phyloP scores from a whole-genome alignment of 2,329 filamentous ascomycete genomes.

The Shiraia bambusicola region DNA sequence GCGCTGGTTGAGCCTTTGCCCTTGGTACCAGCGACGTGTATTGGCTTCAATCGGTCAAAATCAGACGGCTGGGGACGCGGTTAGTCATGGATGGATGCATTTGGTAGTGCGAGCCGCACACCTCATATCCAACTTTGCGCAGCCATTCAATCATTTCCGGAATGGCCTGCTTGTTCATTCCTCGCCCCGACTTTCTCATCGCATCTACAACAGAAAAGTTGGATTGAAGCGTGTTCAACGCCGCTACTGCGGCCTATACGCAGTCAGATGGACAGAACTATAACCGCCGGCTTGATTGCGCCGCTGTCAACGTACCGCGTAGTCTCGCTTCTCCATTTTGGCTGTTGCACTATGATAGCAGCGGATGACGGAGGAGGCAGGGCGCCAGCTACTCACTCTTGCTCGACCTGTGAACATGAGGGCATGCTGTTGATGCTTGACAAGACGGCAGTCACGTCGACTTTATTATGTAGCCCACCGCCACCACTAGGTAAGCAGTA shows the following conservation, averaged over 20 bases:
- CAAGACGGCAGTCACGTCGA: constrained; percentile 1
- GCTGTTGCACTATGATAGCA: constrained; percentile 13
- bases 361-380: constrained; percentile 11
- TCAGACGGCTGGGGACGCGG: constrained; percentile 56
- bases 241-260: constrained; percentile 65
- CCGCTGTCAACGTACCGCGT: constrained; percentile 28
- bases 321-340: constrained; percentile 39
- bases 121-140: constrained; percentile 71
- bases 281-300: neutral
- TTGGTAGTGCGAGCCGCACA: constrained; percentile 47
- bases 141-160: constrained; percentile 83
- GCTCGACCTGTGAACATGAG: constrained; percentile 34
- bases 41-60: constrained; percentile 60
- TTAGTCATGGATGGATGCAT: constrained; percentile 3
- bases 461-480: constrained; percentile 15
- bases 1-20: constrained; percentile 90
- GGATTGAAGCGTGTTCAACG: constrained; percentile 75
- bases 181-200: constrained; percentile 71
- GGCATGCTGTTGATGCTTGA: constrained; percentile 23
- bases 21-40: constrained; percentile 92
- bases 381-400: constrained; percentile 18
- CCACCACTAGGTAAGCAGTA: too few species aligned
- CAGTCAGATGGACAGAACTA: constrained; percentile 17
- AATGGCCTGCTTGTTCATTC: constrained; percentile 72
- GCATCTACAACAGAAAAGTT: constrained; percentile 78